Percentiles rank a stretch among this genome's conserved stretches.
These are phyloP conservation scores for Astrephomene gubernaculifera DNA, from an alignment of 139 green algal genomes.

Conservation along the genomic window DNA sequence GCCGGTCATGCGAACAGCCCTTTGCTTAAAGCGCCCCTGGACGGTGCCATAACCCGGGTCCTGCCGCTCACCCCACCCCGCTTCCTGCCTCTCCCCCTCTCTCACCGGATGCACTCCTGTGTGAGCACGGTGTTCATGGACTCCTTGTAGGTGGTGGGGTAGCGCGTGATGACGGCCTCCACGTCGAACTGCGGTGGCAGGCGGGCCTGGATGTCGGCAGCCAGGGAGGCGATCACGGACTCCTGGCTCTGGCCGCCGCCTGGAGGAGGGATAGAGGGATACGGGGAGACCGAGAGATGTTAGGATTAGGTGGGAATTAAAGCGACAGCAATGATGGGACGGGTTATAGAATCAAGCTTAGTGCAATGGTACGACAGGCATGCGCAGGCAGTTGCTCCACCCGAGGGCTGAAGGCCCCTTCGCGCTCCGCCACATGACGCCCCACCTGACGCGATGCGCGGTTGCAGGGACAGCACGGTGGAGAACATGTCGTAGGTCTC, in stretches of 20 bases:
- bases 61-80: too few relatives aligned
- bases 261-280: background rate
- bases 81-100: background rate
- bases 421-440: too few relatives aligned
- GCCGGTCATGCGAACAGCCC: too few relatives aligned
- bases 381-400: too few relatives aligned
- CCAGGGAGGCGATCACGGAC: slow-evolving; percentile 62
- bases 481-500: slow-evolving; percentile 85
- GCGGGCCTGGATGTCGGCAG: slow-evolving; percentile 67
- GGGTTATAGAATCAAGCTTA: too few relatives aligned
- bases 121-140: slow-evolving; percentile 92
- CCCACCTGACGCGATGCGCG: slow-evolving; percentile 59
- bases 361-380: too few relatives aligned
- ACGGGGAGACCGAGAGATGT: background rate
- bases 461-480: slow-evolving; percentile 84
- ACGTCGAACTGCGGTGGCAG: slow-evolving; percentile 73
- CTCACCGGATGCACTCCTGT: slow-evolving; percentile 63
- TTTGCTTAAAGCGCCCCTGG: too few relatives aligned
- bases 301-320: background rate
- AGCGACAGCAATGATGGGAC: background rate
- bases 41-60: too few relatives aligned
- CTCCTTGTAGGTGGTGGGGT: slow-evolving; percentile 86
- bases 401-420: slow-evolving; percentile 48
- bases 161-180: slow-evolving; percentile 68
- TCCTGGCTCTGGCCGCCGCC: slow-evolving; percentile 61